Conservation (phyloP, 148 eudicot species). For the Cornus florida region DNA sequence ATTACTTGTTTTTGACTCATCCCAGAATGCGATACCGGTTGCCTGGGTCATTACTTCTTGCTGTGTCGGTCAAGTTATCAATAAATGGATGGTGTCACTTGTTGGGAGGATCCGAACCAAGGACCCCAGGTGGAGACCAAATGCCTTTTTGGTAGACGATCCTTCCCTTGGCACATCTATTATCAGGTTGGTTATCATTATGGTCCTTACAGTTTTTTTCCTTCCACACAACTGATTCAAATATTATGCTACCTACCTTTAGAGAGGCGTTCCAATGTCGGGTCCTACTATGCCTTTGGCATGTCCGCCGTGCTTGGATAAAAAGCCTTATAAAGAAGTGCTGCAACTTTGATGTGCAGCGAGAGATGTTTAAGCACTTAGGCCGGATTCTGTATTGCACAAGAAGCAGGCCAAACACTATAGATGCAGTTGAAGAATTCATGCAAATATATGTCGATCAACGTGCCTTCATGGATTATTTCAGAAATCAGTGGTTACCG, state of each 20-base stretch:
- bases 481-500: constrained; percentile 29
- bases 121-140: constrained; percentile 30
- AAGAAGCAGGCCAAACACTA: constrained; percentile 14
- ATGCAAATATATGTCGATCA: constrained; percentile 33
- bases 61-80: constrained; percentile 13
- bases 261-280: constrained; percentile 35
- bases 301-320: constrained; percentile 33
- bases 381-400: constrained; percentile 31
- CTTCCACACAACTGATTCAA: background rate
- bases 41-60: constrained; percentile 32
- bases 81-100: constrained; percentile 26
- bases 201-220: background rate
- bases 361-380: constrained; percentile 37
- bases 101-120: constrained; percentile 20
- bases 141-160: constrained; percentile 29
- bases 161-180: constrained; percentile 21
- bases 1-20: constrained; percentile 31
- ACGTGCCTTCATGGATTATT: constrained; percentile 23
- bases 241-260: background rate
- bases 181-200: constrained; percentile 15
- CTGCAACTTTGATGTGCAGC: constrained; percentile 30
- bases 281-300: constrained; percentile 33
- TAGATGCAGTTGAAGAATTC: constrained; percentile 29
- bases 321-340: constrained; percentile 27
- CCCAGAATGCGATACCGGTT: constrained; percentile 33